Conservation (phyloP, 768 basidiomycete genomes). For the Psilocybe cyanescens region DNA sequence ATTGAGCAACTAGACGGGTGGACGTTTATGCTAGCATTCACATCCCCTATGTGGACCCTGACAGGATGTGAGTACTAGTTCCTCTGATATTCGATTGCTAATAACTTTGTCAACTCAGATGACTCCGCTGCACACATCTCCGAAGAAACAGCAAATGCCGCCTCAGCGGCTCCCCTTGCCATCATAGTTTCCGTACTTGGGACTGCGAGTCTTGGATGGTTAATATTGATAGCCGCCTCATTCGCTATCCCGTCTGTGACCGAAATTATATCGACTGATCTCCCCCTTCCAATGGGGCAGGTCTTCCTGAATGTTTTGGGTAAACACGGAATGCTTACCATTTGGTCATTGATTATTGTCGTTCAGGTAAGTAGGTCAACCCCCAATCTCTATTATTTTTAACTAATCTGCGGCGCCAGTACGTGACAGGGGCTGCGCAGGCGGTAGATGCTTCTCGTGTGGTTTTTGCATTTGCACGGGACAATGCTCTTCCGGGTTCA, state of each 20-base stretch:
- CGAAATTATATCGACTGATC: constrained; percentile 46
- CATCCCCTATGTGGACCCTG: constrained; percentile 79
- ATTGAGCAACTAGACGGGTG: constrained; percentile 56
- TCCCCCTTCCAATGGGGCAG: constrained; percentile 76
- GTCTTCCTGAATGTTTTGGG: constrained; percentile 68
- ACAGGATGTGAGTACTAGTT: constrained; percentile 61
- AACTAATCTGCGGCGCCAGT: constrained; percentile 38
- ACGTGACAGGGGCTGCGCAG: constrained; percentile 75
- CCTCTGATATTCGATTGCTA: neutral
- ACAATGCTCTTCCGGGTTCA: constrained; percentile 76
- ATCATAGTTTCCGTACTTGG: constrained; percentile 66
- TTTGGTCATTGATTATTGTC: constrained; percentile 74
- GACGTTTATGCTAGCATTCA: constrained; percentile 76
- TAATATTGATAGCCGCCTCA: constrained; percentile 66
- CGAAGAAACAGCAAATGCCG: constrained; percentile 71
- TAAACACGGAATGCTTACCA: constrained; percentile 70
- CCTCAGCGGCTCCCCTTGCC: constrained; percentile 66
- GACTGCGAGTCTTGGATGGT: constrained; percentile 67
- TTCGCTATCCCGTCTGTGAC: constrained; percentile 63
- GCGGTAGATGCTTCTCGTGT: constrained; percentile 77
- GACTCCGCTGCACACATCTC: constrained; percentile 80
- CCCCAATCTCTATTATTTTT: neutral
- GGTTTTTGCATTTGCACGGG: constrained; percentile 75
- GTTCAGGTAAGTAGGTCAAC: constrained; percentile 41
- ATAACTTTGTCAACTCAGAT: constrained; percentile 40